phyloP scores from a whole-genome alignment of 2,329 filamentous ascomycete species.

The Coniochaeta sp. region DNA sequence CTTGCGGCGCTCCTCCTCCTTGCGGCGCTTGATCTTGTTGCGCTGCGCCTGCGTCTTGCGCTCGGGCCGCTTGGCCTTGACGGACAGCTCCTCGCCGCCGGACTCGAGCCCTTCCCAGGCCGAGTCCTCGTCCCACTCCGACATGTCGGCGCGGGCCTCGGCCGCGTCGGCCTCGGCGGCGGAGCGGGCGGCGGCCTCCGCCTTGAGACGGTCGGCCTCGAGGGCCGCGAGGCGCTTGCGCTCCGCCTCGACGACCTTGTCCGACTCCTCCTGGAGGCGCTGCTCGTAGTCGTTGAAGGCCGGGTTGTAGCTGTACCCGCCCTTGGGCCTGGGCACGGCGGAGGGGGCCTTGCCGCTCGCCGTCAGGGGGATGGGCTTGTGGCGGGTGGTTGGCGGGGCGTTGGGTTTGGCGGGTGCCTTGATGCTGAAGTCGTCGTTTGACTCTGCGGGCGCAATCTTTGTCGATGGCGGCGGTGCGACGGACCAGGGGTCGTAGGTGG shows the following conservation, averaged over 20 bases:
- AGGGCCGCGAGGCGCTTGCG: conserved; percentile 62
- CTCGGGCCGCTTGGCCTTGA: conserved; percentile 67
- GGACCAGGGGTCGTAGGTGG: conserved; percentile 75
- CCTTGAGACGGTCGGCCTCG: conserved; percentile 57
- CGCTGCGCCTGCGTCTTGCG: conserved; percentile 81
- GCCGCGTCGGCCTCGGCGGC: conserved; percentile 70
- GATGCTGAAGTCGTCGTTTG: conserved; percentile 33
- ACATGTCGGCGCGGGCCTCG: conserved; percentile 56
- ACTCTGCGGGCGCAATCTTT: conserved; percentile 13
- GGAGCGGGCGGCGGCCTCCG: conserved; percentile 61
- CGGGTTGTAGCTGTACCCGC: conserved; percentile 90
- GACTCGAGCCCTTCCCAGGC: conserved; percentile 89
- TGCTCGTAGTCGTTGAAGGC: conserved; percentile 78
- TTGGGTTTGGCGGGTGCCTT: conserved; percentile 64
- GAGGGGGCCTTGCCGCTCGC: conserved; percentile 73
- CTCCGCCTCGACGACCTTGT: conserved; percentile 74
- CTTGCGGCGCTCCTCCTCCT: conserved; percentile 72
- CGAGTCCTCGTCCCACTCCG: conserved; percentile 77
- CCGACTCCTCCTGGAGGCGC: conserved; percentile 65
- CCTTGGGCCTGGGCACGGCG: conserved; percentile 70
- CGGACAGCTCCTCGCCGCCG: conserved; percentile 58
- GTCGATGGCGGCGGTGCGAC: conserved; percentile 19
- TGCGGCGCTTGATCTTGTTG: conserved; percentile 82
- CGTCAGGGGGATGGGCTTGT: conserved; percentile 73
- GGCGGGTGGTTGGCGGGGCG: conserved; percentile 67